A percentile compares a stretch with the other conserved stretches of the same genome.
phyloP scores from a whole-genome alignment of 768 basidiomycete species.

The Cyclocybe aegerita region DNA sequence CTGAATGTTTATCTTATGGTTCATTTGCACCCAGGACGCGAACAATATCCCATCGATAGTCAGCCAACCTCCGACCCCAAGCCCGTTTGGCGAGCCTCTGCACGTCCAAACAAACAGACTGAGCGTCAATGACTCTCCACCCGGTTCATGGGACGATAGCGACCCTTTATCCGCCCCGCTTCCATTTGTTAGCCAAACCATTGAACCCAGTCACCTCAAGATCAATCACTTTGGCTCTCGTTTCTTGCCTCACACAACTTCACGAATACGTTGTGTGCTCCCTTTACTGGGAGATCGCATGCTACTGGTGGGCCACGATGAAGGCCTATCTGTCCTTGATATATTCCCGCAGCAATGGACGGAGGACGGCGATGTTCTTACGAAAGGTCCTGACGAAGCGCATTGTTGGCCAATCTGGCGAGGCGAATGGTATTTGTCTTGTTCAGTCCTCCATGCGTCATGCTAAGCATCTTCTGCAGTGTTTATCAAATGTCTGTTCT shows the following conservation, averaged over 20 bases:
- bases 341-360: slow-evolving; percentile 77
- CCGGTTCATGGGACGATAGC: slow-evolving; percentile 20
- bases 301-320: slow-evolving; percentile 77
- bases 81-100: slow-evolving; percentile 20
- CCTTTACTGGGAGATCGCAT: slow-evolving; percentile 65
- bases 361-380: slow-evolving; percentile 42
- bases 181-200: slow-evolving; percentile 47
- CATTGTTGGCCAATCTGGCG: slow-evolving; percentile 66
- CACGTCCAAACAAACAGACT: slow-evolving; percentile 48
- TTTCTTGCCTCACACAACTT: slow-evolving; percentile 78
- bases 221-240: slow-evolving; percentile 82
- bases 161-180: slow-evolving; percentile 34
- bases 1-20: background rate
- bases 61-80: slow-evolving; percentile 21
- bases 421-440: slow-evolving; percentile 61
- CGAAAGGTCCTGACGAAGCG: slow-evolving; percentile 73
- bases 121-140: slow-evolving; percentile 26
- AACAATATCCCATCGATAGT: slow-evolving; percentile 4
- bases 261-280: slow-evolving; percentile 73
- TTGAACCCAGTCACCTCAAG: slow-evolving; percentile 63
- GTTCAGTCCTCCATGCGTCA: background rate
- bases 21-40: too few relatives aligned
- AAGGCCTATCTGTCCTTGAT: slow-evolving; percentile 79
- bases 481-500: slow-evolving; percentile 78
- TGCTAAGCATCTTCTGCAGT: slow-evolving; percentile 32